Conservation (phyloP, 257 asterid species). For the Anisodus tanguticus region DNA sequence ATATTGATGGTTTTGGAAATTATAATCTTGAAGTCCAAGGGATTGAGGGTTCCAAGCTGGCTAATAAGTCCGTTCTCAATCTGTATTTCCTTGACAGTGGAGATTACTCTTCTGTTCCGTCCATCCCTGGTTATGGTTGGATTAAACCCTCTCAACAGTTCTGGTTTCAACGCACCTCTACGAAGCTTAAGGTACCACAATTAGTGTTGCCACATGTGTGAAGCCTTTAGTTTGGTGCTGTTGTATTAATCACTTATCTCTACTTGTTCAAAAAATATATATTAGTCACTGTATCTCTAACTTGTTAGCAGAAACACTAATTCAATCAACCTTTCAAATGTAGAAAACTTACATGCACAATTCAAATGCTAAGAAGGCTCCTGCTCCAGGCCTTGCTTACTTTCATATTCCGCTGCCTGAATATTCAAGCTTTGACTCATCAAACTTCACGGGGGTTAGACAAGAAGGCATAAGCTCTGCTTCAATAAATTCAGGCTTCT, state of each 20-base stretch:
- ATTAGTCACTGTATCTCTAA: conserved; percentile 11
- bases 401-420: conserved; percentile 97
- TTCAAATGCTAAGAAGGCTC: conserved; percentile 66
- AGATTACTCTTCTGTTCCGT: conserved; percentile 81
- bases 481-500: conserved; percentile 80
- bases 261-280: background rate
- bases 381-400: conserved; percentile 87
- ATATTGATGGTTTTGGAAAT: conserved; percentile 86
- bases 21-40: conserved; percentile 89
- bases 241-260: background rate
- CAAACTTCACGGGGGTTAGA: conserved; percentile 75
- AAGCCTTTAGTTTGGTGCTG: background rate
- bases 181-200: conserved; percentile 66
- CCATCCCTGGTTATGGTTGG: conserved; percentile 91
- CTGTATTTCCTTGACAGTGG: conserved; percentile 91
- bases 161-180: conserved; percentile 80
- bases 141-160: conserved; percentile 88
- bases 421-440: conserved; percentile 71
- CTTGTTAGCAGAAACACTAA: background rate
- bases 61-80: conserved; percentile 78
- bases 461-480: conserved; percentile 95
- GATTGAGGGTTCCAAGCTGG: conserved; percentile 52
- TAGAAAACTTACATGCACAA: conserved; percentile 61
- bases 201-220: background rate
- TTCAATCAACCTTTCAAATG: conserved; percentile 23